Base-by-base conservation (phyloP, 306 rosid genomes). In the Corylus avellana region DNA sequence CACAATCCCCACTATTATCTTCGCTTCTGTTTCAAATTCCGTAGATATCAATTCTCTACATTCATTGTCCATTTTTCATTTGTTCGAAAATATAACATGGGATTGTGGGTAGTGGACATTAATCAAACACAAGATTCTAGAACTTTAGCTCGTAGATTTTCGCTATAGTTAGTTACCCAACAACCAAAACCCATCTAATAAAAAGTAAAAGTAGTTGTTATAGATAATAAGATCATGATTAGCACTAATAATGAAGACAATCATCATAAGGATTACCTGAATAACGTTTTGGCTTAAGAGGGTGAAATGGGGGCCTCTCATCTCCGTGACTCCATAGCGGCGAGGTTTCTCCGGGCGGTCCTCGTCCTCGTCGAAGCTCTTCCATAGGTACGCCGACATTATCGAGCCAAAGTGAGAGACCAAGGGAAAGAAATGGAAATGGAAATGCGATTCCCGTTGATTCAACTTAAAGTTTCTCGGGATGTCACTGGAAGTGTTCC, bases 341-440 rank as follows among this genome's bases (percentile, higher is more conserved):
- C 96, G 97, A 75, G 98, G 98, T 84, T 95, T 95, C 72, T 85
- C 83, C 8, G 95, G 98, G 7, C 98, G 93, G 64, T 95, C 98
- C 77, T 95, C 93, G 86, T 92, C 86, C 81, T 90, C 95, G 44
- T 79, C 87, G 86, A 90, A 94, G 82, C 22, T 86, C 84, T 94
- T 94, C 97, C 97, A 92, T 80, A 79, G 55, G 86, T 80, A 89
- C 11, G 88, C 90, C 58, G 97, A 78, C 97, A 92, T 92, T 18
- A 50, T 73, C 47, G 1, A 39, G 7, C 9, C 4, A 13, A 49
- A 70, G 2, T 17, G 49, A 49, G 0, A 5, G 58, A 12, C 42
- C 13, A 16, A 7, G 42, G 27, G 39, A 49, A 48, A 37, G 14
- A 20, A 42, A 42, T 42, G 47, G 55, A 79, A 32, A 39, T 35